Evolutionary conservation across 2,329 filamentous ascomycete species (phyloP).

Genomic region (Epichloe glyceriae): DNA sequence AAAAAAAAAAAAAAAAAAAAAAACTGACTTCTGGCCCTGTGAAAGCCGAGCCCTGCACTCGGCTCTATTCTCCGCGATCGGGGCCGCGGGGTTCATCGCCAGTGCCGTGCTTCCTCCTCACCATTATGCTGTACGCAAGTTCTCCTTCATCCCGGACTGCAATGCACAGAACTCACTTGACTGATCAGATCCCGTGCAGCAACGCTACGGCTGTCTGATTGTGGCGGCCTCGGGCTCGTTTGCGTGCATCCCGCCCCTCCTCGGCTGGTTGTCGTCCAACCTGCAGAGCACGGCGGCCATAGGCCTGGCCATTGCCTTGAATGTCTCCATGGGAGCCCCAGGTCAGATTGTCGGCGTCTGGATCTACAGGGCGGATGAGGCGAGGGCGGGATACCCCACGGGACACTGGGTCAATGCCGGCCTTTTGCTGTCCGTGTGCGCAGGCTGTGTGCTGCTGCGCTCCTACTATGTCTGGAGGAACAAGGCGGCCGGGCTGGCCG

Average conservation of each 20-base stretch:
- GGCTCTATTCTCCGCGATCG: constrained; percentile 28
- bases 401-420: constrained; percentile 56
- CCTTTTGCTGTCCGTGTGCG: constrained; percentile 41
- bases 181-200: constrained; percentile 29
- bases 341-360: constrained; percentile 62
- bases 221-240: constrained; percentile 55
- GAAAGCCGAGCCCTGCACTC: constrained; percentile 27
- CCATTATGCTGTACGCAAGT: constrained; percentile 23
- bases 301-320: constrained; percentile 57
- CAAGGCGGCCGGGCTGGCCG: not conserved
- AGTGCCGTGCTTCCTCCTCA: constrained; percentile 47
- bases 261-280: constrained; percentile 60
- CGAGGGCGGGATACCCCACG: constrained; percentile 48
- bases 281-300: constrained; percentile 50
- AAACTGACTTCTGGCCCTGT: too few relatives aligned
- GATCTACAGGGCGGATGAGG: constrained; percentile 57
- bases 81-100: constrained; percentile 39
- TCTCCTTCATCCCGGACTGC: too few relatives aligned
- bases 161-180: too few relatives aligned
- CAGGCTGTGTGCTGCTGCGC: not conserved
- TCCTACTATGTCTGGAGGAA: not conserved
- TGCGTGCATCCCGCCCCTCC: constrained; percentile 53
- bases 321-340: constrained; percentile 52
- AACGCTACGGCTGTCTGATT: constrained; percentile 57
- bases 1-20: too few relatives aligned